Conservation (phyloP, 1,139 yeast species). For the Tardiomyces depauwii region DNA sequence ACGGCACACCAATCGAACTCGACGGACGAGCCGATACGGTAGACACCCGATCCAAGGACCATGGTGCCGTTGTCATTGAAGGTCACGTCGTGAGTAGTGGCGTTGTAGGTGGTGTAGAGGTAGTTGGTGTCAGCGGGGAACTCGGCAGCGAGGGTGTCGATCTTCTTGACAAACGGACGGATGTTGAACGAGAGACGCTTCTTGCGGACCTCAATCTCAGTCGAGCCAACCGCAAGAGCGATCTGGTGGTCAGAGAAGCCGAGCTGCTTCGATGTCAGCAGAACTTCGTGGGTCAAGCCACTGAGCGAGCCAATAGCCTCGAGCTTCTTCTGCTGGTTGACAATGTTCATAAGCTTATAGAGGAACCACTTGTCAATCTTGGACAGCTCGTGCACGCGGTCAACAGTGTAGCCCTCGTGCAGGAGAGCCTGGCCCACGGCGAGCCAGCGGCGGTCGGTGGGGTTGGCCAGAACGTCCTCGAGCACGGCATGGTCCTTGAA, state of each 20-base stretch:
- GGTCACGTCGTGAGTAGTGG: constrained; percentile 73
- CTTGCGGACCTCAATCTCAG: constrained; percentile 89
- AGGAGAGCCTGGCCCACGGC: constrained; percentile 96
- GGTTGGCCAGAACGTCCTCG: constrained; percentile 72
- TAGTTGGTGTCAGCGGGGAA: constrained; percentile 97
- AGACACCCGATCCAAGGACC: constrained; percentile 90
- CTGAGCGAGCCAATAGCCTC: constrained; percentile 51
- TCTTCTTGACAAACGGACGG: constrained; percentile 89
- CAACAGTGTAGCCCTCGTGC: constrained; percentile 88
- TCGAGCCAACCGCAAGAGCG: constrained; percentile 80
- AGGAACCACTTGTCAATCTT: constrained; percentile 97
- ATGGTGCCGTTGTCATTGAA: constrained; percentile 82
- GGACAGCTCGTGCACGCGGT: constrained; percentile 83
- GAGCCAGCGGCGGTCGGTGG: constrained; percentile 96
- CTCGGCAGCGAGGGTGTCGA: constrained; percentile 98
- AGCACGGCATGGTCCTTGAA: constrained; percentile 49
- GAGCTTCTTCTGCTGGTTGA: constrained; percentile 66
- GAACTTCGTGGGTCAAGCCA: constrained; percentile 34
- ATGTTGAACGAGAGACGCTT: constrained; percentile 82
- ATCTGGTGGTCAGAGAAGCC: constrained; percentile 97
- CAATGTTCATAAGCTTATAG: constrained; percentile 47
- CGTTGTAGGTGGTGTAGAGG: constrained; percentile 90
- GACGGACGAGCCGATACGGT: constrained; percentile 89
- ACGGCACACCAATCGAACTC: constrained; percentile 98
- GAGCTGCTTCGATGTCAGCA: constrained; percentile 88